phyloP scores from a whole-genome alignment of 768 basidiomycete genomes.

The Lyophyllum atratum region DNA sequence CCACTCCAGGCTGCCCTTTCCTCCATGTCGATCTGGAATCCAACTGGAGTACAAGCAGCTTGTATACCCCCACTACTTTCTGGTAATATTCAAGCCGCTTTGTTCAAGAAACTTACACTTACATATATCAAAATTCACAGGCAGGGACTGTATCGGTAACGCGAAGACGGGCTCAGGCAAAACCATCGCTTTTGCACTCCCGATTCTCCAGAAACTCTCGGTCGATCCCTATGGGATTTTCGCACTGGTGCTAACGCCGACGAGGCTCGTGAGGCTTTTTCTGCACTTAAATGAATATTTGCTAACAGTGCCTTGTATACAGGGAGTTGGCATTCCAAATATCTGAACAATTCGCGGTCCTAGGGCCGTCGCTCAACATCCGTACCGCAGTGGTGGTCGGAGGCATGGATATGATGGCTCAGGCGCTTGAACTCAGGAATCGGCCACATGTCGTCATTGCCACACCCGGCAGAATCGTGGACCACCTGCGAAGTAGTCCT shows the following conservation, averaged over 20 bases:
- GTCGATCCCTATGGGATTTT: conserved; percentile 94
- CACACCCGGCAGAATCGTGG: conserved; percentile 93
- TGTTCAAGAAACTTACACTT: background rate
- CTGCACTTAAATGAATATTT: background rate
- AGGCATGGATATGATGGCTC: conserved; percentile 97
- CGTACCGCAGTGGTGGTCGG: conserved; percentile 91
- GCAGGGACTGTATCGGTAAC: conserved; percentile 95
- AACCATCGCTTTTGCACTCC: conserved; percentile 95
- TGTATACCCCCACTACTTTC: conserved; percentile 87
- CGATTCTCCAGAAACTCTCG: conserved; percentile 87
- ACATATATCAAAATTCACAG: conserved; percentile 38
- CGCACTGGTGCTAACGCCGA: conserved; percentile 92
- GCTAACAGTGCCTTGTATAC: background rate
- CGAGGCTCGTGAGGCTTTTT: conserved; percentile 58
- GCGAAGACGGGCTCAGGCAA: conserved; percentile 99
- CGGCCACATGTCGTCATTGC: conserved; percentile 94
- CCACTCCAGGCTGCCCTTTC: conserved; percentile 64
- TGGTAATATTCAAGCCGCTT: conserved; percentile 45
- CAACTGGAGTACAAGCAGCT: conserved; percentile 87
- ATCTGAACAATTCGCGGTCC: conserved; percentile 91
- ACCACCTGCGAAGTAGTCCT: conserved; percentile 78
- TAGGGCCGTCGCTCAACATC: conserved; percentile 80
- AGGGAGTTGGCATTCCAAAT: conserved; percentile 98
- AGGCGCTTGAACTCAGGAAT: conserved; percentile 82
- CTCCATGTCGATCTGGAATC: conserved; percentile 81